Base-by-base conservation (phyloP, 1,284 basidiomycete species). In the Ceratobasidium sp. region DNA sequence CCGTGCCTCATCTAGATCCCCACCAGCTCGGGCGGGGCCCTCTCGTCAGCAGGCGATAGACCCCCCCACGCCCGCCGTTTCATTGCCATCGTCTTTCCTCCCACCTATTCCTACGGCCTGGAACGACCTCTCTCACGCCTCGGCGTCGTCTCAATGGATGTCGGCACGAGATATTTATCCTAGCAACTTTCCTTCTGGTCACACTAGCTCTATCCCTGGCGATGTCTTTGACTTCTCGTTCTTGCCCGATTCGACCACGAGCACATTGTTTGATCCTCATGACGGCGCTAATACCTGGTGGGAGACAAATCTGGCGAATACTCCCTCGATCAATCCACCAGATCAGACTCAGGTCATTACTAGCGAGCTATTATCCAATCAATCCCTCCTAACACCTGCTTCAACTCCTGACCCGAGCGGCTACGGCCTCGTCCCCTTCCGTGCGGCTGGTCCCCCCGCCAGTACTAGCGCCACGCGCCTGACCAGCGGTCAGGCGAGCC, bases 401-500 rank as follows among this genome's bases (percentile, higher is more conserved):
- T 15, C 15, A 17, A 15, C 15, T 11, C 17, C 63, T 48, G 63
- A 65, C 11, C 9, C 63, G 6, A 22, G 6, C 8, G 11, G 14
- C 15, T 7, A 8, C 9, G 19, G 31, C 7, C 9, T 53, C 15
- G 27, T 1, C 24, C n/a, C 63, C 4, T 19, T 51, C 24, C 47
- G 48, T 11, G n/a, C 47, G 19, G n/a, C 24, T 17, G 48, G 48
- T 19, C 48, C 63, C 51, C 36, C 48, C 15, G 1, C 45, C 7
- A 48, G 14, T 64, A 41, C 1, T 8, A 41, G 36, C 36, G 1
- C 14, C 2, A n/a, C 48, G 1, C 33, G n/a, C 24, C 36, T 72
- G 69, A 72, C 69, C 17, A 3, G 57, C 11, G 69, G 69, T 14
- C 69, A 73, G 51, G 69, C 69, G 11, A 73, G 69, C 33, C 69